Evolutionary conservation across 257 asterid species (phyloP), one percentile per base, ranked within the genome.

Genomic region (Coffea eugenioides): DNA sequence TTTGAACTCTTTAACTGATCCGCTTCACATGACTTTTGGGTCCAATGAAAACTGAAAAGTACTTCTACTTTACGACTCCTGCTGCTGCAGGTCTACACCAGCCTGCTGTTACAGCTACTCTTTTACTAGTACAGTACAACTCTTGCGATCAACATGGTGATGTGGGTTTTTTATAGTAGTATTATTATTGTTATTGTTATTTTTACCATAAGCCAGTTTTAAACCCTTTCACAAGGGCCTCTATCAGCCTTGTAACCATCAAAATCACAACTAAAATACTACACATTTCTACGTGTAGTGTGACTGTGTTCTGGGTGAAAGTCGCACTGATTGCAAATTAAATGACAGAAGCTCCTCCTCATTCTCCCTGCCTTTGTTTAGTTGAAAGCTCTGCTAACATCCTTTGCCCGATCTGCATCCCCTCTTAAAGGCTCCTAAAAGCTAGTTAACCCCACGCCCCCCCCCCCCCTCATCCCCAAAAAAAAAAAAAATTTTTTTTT

Each of bases 1-100:
- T 45, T 21, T 21, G 52, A 1, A n/a, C 69, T 18, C 62, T 73
- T 73, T 61, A 4, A 16, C 75, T 80, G 12, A 80, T 51, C 61
- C 13, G 68, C 75, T 80, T 54, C 83, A 80, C 75, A 70, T 73
- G 83, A 75, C 62, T 74, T 27, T 48, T 65, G 83, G 79, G 69
- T 74, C 83, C 83, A 6, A 16, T 46, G 72, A 62, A n/a, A 76
- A 6, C 9, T 46, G 72, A 62, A n/a, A 76, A 27, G 48, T 64
- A 66, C 64, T 39, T 2, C 43, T 39, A 39, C 34, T 31, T 31
- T 1, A 31, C 34, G 1, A 31, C 43, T 39, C 1, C 43, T 39
- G 5, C 43, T 3, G 5, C 43, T 39, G 43, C 43, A 39, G 5
- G 43, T 39, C 43, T 39, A 39, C 43, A 39, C 0, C 43, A 39